These are phyloP conservation scores for Phenoliferia sp. DNA, from an alignment of 1,284 basidiomycete species.

Conservation along the genomic window DNA sequence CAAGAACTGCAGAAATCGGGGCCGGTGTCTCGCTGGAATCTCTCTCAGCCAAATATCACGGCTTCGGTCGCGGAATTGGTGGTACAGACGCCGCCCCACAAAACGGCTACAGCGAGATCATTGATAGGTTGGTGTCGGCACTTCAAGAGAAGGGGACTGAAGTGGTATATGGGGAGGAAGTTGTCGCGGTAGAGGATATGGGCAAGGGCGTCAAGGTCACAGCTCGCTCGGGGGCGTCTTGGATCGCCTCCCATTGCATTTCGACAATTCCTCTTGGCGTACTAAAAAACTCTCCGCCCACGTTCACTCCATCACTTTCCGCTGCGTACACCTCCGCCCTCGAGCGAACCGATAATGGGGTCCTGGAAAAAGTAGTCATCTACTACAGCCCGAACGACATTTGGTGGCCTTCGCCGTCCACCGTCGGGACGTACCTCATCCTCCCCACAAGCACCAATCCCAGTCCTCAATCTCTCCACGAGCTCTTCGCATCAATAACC, in stretches of 20 bases:
- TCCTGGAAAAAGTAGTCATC: background rate
- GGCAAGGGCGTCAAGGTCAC: conserved; percentile 37
- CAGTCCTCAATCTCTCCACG: background rate
- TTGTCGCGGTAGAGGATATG: conserved; percentile 33
- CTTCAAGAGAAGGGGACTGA: conserved; percentile 42
- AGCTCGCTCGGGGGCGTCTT: conserved; percentile 38
- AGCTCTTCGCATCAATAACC: conserved; percentile 21
- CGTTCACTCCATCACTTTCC: conserved; percentile 43
- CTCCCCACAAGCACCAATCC: conserved; percentile 14
- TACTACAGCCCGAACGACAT: background rate
- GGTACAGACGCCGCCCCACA: conserved; percentile 49
- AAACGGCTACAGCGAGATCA: conserved; percentile 46
- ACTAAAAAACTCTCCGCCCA: conserved; percentile 38
- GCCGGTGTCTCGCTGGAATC: conserved; percentile 48
- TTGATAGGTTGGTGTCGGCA: conserved; percentile 42
- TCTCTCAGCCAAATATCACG: conserved; percentile 43
- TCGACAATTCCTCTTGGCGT: conserved; percentile 48
- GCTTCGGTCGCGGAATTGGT: conserved; percentile 43
- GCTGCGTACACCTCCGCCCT: background rate
- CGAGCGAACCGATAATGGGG: background rate
- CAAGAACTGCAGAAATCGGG: conserved; percentile 48
- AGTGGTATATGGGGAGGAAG: conserved; percentile 40
- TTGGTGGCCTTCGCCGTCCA: conserved; percentile 47
- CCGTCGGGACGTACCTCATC: conserved; percentile 28
- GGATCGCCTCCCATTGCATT: conserved; percentile 40